phyloP scores from a whole-genome alignment of 2,329 filamentous ascomycete species.

The Phialemoniopsis sp. region DNA sequence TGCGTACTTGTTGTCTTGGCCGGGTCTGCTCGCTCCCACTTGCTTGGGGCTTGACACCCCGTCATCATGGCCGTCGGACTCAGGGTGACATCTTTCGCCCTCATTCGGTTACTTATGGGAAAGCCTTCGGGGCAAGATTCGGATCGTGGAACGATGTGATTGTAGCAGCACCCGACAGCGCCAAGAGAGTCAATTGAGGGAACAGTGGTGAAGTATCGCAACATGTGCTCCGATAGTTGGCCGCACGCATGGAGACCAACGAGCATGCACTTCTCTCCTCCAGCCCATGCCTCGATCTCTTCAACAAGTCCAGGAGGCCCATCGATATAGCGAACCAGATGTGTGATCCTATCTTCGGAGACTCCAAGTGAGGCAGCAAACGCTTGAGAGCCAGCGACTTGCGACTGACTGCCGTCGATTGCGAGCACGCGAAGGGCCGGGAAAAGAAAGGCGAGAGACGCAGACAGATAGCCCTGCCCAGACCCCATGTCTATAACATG shows the following conservation, averaged over 20 bases:
- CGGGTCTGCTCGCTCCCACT: conserved; percentile 19
- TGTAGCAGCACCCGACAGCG: conserved; percentile 26
- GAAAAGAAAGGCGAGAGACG: conserved; percentile 20
- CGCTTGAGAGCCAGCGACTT: conserved; percentile 18
- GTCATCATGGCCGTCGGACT: conserved; percentile 26
- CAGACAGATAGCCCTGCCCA: conserved; percentile 23
- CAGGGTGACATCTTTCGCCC: conserved; percentile 12
- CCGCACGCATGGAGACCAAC: conserved; percentile 26
- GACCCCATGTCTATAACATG: conserved; percentile 18
- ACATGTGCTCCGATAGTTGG: conserved; percentile 25
- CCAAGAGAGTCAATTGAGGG: conserved; percentile 16
- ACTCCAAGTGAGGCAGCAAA: conserved; percentile 16
- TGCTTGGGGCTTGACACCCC: conserved; percentile 24
- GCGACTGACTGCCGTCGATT: conserved; percentile 23
- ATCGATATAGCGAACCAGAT: conserved; percentile 21
- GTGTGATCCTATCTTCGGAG: conserved; percentile 11
- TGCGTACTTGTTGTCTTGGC: conserved; percentile 8
- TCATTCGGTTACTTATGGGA: conserved; percentile 28
- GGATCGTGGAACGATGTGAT: conserved; percentile 24
- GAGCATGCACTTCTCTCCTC: conserved; percentile 20
- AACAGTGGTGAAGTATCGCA: conserved; percentile 18
- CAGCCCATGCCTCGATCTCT: conserved; percentile 19
- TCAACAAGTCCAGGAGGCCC: conserved; percentile 12
- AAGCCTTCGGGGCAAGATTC: conserved; percentile 28
- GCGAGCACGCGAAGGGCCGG: conserved; percentile 18